Conservation (phyloP, 345 rosid genomes). For the Psidium guajava region DNA sequence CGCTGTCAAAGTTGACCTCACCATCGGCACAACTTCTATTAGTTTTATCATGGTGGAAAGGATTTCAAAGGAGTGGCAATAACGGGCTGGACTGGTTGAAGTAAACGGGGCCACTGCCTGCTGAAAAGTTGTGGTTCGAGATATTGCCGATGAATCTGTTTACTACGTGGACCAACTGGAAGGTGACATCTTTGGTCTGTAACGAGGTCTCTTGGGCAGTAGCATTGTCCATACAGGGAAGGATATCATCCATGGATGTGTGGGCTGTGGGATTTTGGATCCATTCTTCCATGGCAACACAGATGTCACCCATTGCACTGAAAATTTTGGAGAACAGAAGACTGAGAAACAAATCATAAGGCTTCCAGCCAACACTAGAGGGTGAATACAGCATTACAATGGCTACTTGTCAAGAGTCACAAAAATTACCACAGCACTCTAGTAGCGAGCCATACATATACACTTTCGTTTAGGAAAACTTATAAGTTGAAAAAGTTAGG, state of each 20-base stretch:
- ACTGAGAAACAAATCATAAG: background rate
- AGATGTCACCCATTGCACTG: constrained; percentile 60
- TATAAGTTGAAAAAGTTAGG: background rate
- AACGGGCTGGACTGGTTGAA: constrained; percentile 68
- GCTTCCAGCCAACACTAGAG: background rate
- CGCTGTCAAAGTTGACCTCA: constrained; percentile 35
- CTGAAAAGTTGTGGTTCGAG: constrained; percentile 37
- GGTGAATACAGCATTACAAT: background rate
- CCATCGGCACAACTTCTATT: constrained; percentile 26
- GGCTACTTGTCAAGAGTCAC: background rate
- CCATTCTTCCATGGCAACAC: constrained; percentile 80
- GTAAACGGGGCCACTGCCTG: constrained; percentile 18
- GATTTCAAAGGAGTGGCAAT: constrained; percentile 52
- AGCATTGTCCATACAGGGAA: constrained; percentile 55
- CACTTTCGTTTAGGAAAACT: background rate
- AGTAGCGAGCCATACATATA: background rate
- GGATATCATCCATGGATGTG: constrained; percentile 48
- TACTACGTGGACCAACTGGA: constrained; percentile 23
- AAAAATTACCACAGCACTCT: background rate
- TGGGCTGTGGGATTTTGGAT: constrained; percentile 57
- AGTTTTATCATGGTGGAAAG: constrained; percentile 19
- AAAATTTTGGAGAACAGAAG: background rate
- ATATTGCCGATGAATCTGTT: constrained; percentile 30
- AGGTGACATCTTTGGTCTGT: constrained; percentile 28
- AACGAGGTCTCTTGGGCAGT: constrained; percentile 37